Conservation (phyloP, 192 early-diverging fungal genomes). For the Coemansia sp. region DNA sequence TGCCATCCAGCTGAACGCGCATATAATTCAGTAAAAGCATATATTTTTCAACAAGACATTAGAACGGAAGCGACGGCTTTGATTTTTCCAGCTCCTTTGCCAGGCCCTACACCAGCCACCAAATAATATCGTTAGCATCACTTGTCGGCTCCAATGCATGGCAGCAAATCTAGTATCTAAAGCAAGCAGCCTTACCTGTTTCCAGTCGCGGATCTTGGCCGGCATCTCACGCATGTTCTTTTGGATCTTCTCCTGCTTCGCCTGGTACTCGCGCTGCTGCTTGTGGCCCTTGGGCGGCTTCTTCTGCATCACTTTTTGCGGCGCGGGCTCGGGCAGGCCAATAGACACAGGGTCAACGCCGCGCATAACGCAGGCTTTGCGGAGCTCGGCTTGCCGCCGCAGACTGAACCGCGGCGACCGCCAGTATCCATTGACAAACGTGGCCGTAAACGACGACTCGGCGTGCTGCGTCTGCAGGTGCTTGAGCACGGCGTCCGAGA, state of each 20-base stretch:
- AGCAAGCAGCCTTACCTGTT: constrained; percentile 21
- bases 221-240: constrained; percentile 51
- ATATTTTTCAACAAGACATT: too few relatives aligned
- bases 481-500: constrained; percentile 31
- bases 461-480: constrained; percentile 18
- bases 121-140: not conserved
- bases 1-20: too few relatives aligned
- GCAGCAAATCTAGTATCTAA: not conserved
- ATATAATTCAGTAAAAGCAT: too few relatives aligned
- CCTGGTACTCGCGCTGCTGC: constrained; percentile 41
- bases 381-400: constrained; percentile 58
- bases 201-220: constrained; percentile 51
- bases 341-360: constrained; percentile 52
- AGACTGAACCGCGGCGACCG: constrained; percentile 48
- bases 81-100: constrained; percentile 44
- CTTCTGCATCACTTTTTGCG: constrained; percentile 43
- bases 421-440: constrained; percentile 52
- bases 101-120: constrained; percentile 16
- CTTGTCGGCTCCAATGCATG: not conserved
- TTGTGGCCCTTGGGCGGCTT: constrained; percentile 53
- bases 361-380: constrained; percentile 57
- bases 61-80: constrained; percentile 47
- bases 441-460: constrained; percentile 32
- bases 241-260: constrained; percentile 39
- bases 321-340: constrained; percentile 41